Conservation (phyloP, 805 yeast genomes). For the Pichia scutulata region DNA sequence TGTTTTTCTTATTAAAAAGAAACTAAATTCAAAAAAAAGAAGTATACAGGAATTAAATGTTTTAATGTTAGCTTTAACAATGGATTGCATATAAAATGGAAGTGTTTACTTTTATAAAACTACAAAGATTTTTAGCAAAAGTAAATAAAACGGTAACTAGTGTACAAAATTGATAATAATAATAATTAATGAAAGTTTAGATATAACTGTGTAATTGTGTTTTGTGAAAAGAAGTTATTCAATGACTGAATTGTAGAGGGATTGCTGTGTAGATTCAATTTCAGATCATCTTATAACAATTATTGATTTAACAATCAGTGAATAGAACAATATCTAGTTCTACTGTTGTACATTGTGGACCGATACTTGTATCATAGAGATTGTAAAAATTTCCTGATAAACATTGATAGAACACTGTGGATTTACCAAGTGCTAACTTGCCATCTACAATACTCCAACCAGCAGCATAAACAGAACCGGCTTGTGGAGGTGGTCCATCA, state of each 20-base stretch:
- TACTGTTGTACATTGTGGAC: slow-evolving; percentile 56
- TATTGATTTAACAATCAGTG: slow-evolving; percentile 37
- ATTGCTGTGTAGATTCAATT: neutral
- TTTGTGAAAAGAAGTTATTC: neutral
- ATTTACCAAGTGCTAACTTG: slow-evolving; percentile 57
- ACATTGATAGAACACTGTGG: slow-evolving; percentile 64
- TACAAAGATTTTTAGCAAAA: neutral
- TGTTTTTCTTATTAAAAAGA: no score
- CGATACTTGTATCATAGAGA: slow-evolving; percentile 59
- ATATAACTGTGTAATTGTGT: neutral
- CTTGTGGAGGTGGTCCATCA: slow-evolving; percentile 80
- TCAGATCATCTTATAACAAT: neutral
- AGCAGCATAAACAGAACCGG: slow-evolving; percentile 59
- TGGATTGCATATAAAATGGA: neutral
- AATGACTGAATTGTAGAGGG: neutral
- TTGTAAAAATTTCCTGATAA: slow-evolving; percentile 71
- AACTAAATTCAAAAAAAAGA: no score
- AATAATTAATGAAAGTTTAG: neutral
- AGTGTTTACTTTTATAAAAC: neutral
- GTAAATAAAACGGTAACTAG: neutral
- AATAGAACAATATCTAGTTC: slow-evolving; percentile 52
- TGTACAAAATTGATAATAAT: neutral
- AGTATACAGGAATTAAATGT: no score
- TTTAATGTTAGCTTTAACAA: no score
- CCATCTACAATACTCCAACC: slow-evolving; percentile 56